Evolutionary conservation across 495 filamentous ascomycete genomes (phyloP).

Genomic region (Lasiosphaeria hispida): DNA sequence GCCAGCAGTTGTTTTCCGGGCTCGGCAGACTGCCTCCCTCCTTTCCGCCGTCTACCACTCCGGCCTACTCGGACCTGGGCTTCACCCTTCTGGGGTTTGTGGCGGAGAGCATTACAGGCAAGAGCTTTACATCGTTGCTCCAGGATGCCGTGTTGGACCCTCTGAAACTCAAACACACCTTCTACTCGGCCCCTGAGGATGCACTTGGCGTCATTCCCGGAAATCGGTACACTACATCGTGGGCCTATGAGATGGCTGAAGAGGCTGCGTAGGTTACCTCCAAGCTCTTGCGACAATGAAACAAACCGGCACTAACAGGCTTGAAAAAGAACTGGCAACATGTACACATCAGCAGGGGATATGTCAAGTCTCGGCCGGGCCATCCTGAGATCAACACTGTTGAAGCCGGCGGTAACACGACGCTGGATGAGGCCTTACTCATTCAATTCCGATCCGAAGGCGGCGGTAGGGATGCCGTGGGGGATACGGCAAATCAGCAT

Average conservation of each 20-base stretch:
- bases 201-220: slow-evolving; percentile 38
- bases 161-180: slow-evolving; percentile 44
- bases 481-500: slow-evolving; percentile 46
- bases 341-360: slow-evolving; percentile 53
- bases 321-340: slow-evolving; percentile 52
- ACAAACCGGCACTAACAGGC: not conserved
- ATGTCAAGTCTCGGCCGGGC: slow-evolving; percentile 50
- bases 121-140: slow-evolving; percentile 43
- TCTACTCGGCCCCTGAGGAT: slow-evolving; percentile 31
- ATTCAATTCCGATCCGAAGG: slow-evolving; percentile 46
- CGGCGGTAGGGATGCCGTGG: slow-evolving; percentile 56
- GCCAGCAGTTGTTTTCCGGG: slow-evolving; percentile 41
- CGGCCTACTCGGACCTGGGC: slow-evolving; percentile 40
- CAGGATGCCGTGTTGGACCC: slow-evolving; percentile 44
- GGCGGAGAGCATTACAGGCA: slow-evolving; percentile 39
- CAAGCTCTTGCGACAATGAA: not conserved
- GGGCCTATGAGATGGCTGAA: slow-evolving; percentile 34
- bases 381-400: slow-evolving; percentile 51
- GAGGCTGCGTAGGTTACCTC: slow-evolving; percentile 32
- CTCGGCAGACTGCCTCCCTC: slow-evolving; percentile 36
- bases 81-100: slow-evolving; percentile 40
- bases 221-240: slow-evolving; percentile 23
- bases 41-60: slow-evolving; percentile 35
- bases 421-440: slow-evolving; percentile 55
- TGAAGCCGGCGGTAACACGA: slow-evolving; percentile 47